Evolutionary conservation across 805 yeast genomes (phyloP).

Genomic region (Hanseniaspora valbyensis): DNA sequence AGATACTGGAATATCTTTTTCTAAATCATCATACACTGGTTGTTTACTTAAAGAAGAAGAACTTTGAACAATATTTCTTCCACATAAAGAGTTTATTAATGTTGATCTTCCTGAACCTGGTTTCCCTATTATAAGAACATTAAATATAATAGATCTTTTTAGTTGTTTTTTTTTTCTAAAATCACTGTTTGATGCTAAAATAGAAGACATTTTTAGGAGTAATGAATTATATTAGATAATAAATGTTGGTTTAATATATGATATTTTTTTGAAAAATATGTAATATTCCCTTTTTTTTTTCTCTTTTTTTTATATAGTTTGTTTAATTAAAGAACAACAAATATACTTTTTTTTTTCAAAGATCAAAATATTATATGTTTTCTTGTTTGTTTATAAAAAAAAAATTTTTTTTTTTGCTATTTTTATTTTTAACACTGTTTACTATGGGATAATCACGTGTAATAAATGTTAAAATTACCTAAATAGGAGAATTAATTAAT

Average conservation of each 20-base stretch:
- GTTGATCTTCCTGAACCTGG: constrained; percentile 88
- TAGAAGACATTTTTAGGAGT: constrained; percentile 4
- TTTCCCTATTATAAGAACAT: constrained; percentile 77
- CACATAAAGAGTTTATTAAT: constrained; percentile 81
- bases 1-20: constrained; percentile 37
- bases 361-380: too few relatives aligned
- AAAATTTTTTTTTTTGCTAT: too few relatives aligned
- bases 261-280: constrained; percentile 1
- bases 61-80: constrained; percentile 69
- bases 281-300: too few relatives aligned
- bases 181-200: constrained; percentile 24
- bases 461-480: too few relatives aligned
- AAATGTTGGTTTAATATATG: background rate
- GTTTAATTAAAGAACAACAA: too few relatives aligned
- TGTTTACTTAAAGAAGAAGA: constrained; percentile 46
- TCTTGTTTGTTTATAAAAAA: too few relatives aligned
- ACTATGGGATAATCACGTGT: too few relatives aligned
- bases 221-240: too few relatives aligned
- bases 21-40: constrained; percentile 33
- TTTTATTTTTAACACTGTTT: too few relatives aligned
- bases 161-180: constrained; percentile 65
- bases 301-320: too few relatives aligned
- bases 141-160: constrained; percentile 76
- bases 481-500: too few relatives aligned
- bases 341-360: too few relatives aligned